Conservation (phyloP, 192 early-diverging fungal species). For the Chytriomyces sp. region DNA sequence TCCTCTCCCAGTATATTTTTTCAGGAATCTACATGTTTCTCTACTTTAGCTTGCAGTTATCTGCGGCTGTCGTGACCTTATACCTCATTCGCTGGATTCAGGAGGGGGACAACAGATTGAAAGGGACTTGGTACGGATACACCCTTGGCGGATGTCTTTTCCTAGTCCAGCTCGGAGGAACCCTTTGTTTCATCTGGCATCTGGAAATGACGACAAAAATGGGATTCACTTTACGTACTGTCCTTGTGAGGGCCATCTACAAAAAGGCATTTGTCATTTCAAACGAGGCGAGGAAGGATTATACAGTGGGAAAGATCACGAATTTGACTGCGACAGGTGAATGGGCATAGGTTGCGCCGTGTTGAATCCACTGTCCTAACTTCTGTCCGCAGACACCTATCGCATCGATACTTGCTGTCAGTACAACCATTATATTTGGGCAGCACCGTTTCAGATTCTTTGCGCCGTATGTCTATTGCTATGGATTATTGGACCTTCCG, state of each 20-base stretch:
- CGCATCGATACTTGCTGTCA: constrained; percentile 24
- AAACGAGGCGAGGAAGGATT: constrained; percentile 54
- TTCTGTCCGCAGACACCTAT: constrained; percentile 5
- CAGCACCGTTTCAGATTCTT: constrained; percentile 27
- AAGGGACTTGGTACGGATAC: constrained; percentile 10
- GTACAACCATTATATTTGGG: constrained; percentile 22
- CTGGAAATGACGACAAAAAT: constrained; percentile 12
- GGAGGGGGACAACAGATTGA: background rate
- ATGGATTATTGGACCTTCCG: constrained; percentile 21
- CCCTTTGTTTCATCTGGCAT: constrained; percentile 14
- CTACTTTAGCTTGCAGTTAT: background rate
- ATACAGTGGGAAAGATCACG: constrained; percentile 61
- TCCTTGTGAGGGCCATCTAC: constrained; percentile 46
- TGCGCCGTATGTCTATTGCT: constrained; percentile 12
- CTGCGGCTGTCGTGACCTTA: constrained; percentile 3
- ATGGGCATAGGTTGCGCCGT: background rate
- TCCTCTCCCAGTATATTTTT: background rate
- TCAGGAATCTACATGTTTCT: background rate
- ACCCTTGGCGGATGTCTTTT: constrained; percentile 5
- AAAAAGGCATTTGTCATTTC: constrained; percentile 57
- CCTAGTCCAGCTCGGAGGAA: constrained; percentile 7
- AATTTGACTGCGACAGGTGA: constrained; percentile 49
- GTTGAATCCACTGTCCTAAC: background rate
- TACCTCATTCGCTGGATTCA: constrained; percentile 10
- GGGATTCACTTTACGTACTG: constrained; percentile 12